phyloP scores from a whole-genome alignment of 2,329 filamentous ascomycete genomes.

The Colletotrichum tropicicola region DNA sequence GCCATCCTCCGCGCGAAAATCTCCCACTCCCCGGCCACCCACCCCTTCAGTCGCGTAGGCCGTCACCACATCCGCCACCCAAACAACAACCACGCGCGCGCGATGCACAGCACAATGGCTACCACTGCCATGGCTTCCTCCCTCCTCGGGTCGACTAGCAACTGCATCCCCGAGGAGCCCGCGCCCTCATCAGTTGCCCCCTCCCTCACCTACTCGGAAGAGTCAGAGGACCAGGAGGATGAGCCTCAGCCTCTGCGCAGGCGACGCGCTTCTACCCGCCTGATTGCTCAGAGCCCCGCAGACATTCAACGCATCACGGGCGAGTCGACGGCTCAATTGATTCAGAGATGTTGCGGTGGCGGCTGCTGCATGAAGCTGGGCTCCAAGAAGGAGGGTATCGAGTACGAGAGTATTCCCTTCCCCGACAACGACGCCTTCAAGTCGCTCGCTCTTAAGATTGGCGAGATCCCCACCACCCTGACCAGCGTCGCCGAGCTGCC shows the following conservation, averaged over 20 bases:
- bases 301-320: slow-evolving; percentile 72
- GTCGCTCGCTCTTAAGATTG: slow-evolving; percentile 80
- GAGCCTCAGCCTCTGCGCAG: slow-evolving; percentile 48
- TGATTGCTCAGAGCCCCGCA: slow-evolving; percentile 70
- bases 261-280: slow-evolving; percentile 74
- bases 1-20: slow-evolving; percentile 13
- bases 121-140: slow-evolving; percentile 46
- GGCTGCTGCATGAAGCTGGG: slow-evolving; percentile 67
- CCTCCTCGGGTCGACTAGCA: slow-evolving; percentile 48
- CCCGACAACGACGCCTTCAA: slow-evolving; percentile 89
- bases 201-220: slow-evolving; percentile 70
- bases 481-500: slow-evolving; percentile 78
- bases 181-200: slow-evolving; percentile 62
- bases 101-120: slow-evolving; percentile 40
- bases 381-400: slow-evolving; percentile 52
- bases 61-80: slow-evolving; percentile 6
- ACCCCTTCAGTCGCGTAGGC: neutral
- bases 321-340: slow-evolving; percentile 68
- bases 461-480: slow-evolving; percentile 76
- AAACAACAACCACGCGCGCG: slow-evolving; percentile 9
- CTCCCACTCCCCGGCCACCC: neutral
- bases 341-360: slow-evolving; percentile 71
- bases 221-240: slow-evolving; percentile 68
- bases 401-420: slow-evolving; percentile 61
- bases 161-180: slow-evolving; percentile 56